phyloP scores from a whole-genome alignment of 2,329 filamentous ascomycete genomes.

The Epichloe uncinata region DNA sequence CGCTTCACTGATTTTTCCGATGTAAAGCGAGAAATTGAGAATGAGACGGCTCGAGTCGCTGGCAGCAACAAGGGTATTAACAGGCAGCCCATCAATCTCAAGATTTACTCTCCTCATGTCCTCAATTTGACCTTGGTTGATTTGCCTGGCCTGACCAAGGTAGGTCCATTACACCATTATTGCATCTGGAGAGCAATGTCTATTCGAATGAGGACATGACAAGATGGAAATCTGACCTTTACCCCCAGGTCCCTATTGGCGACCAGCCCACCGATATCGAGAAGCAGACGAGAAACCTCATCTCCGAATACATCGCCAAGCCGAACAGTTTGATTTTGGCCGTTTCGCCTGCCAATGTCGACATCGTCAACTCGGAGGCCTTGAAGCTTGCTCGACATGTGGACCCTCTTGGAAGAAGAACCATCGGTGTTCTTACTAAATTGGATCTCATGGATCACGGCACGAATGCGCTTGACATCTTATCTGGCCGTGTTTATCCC shows the following conservation, averaged over 20 bases:
- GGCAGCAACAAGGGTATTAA: conserved; percentile 99
- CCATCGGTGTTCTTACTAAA: conserved; percentile 94
- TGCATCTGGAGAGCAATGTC: conserved; percentile 7
- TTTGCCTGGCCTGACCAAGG: conserved; percentile 89
- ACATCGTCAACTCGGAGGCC: conserved; percentile 96
- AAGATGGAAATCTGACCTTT: not conserved
- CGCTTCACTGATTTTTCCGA: conserved; percentile 84
- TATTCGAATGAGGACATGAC: not conserved
- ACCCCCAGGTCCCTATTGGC: conserved; percentile 70
- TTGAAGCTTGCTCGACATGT: conserved; percentile 95
- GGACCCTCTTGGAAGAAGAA: conserved; percentile 83
- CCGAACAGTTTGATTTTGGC: conserved; percentile 96
- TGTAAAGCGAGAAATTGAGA: conserved; percentile 94
- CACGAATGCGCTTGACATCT: conserved; percentile 91
- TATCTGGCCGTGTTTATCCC: conserved; percentile 94
- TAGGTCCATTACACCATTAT: conserved; percentile 21
- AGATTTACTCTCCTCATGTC: conserved; percentile 95
- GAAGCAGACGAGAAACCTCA: conserved; percentile 93
- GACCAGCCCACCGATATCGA: conserved; percentile 97
- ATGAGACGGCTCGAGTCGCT: conserved; percentile 80
- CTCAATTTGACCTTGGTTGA: conserved; percentile 94
- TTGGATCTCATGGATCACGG: conserved; percentile 98
- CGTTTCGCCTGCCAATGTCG: conserved; percentile 93
- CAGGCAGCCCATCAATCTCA: conserved; percentile 91
- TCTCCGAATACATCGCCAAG: conserved; percentile 96